Conservation (phyloP, 2,329 filamentous ascomycete genomes). For the Exutisphaerella laricina region DNA sequence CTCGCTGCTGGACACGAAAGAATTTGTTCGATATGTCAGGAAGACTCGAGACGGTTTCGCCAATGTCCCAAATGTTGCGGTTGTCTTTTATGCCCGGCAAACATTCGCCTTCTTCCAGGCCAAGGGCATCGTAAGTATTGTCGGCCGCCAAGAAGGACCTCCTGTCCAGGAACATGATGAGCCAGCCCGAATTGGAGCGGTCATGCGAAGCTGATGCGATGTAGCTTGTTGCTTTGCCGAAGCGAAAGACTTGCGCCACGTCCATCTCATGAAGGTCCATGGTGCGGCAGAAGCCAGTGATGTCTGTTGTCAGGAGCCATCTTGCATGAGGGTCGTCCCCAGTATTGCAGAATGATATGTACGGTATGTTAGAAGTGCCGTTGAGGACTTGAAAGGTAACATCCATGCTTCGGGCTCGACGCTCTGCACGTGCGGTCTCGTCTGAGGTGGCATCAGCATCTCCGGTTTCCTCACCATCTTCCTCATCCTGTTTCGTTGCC, state of each 20-base stretch:
- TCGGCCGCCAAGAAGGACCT: slow-evolving; percentile 30
- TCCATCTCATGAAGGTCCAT: slow-evolving; percentile 27
- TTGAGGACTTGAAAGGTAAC: slow-evolving; percentile 30
- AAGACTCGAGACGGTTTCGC: slow-evolving; percentile 21
- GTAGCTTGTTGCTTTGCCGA: slow-evolving; percentile 13
- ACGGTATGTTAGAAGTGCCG: slow-evolving; percentile 49
- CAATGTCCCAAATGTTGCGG: slow-evolving; percentile 29
- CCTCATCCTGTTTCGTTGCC: slow-evolving; percentile 23
- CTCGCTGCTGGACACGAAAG: slow-evolving; percentile 1
- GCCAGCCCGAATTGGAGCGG: slow-evolving; percentile 33
- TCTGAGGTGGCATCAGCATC: slow-evolving; percentile 6
- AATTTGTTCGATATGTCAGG: slow-evolving; percentile 18
- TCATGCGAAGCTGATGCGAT: slow-evolving; percentile 18
- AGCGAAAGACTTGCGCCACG: slow-evolving; percentile 24
- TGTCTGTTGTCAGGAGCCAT: slow-evolving; percentile 55
- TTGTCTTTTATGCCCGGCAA: slow-evolving; percentile 18
- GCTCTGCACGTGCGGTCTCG: too few species aligned
- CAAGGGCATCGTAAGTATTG: slow-evolving; percentile 22
- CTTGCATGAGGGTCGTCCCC: slow-evolving; percentile 49
- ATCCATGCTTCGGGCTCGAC: slow-evolving; percentile 23
- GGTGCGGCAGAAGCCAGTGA: slow-evolving; percentile 34
- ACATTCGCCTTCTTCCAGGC: slow-evolving; percentile 18
- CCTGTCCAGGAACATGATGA: slow-evolving; percentile 35
- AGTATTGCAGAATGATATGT: slow-evolving; percentile 54
- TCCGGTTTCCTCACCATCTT: slow-evolving; percentile 20